A percentile compares a stretch with the other conserved stretches of the same genome.
Evolutionary conservation across 2,329 filamentous ascomycete genomes (phyloP).

Genomic region (Ophiostoma australiae): DNA sequence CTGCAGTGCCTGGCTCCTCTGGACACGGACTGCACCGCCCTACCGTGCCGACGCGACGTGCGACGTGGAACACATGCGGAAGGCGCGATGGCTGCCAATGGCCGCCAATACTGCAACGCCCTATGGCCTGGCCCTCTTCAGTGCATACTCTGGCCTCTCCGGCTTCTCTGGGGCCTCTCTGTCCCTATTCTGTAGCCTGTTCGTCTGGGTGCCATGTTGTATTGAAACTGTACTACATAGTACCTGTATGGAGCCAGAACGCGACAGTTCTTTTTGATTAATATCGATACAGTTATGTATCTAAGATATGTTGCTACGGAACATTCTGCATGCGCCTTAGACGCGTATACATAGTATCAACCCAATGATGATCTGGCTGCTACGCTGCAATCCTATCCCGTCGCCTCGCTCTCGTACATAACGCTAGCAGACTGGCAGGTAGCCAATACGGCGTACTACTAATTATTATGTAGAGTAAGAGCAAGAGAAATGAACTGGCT

Average conservation of each 20-base stretch:
- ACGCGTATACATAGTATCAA: neutral
- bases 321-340: neutral
- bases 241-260: neutral
- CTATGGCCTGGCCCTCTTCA: neutral
- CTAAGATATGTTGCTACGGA: neutral
- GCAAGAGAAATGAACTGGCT: neutral
- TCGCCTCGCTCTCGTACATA: neutral
- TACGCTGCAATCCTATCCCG: constrained; percentile 2
- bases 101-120: neutral
- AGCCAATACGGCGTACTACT: neutral
- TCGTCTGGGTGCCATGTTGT: neutral
- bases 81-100: neutral
- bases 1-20: neutral
- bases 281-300: too few species aligned
- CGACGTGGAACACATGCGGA: neutral
- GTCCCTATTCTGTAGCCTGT: neutral
- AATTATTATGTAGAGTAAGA: too few species aligned
- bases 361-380: neutral
- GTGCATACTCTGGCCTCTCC: too few species aligned
- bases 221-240: too few species aligned
- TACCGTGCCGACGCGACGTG: neutral
- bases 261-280: neutral
- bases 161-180: too few species aligned
- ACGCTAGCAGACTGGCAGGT: neutral
- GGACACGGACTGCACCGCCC: neutral